Evolutionary conservation across 352 stramenopile species (phyloP).

Genomic region (Thraustotheca clavata): DNA sequence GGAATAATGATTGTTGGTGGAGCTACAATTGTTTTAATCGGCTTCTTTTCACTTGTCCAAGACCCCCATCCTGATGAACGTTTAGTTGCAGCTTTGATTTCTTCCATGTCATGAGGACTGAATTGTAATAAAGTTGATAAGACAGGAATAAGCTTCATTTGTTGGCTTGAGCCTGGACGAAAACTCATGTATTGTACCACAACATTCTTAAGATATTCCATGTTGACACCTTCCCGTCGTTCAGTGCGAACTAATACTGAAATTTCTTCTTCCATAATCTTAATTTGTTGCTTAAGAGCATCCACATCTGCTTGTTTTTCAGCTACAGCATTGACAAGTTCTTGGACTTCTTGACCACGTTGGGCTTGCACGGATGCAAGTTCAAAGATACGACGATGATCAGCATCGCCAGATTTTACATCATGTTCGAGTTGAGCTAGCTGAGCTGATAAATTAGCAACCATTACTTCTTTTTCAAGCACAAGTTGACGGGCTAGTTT

Average conservation of each 20-base stretch:
- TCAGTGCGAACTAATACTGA: constrained; percentile 70
- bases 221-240: constrained; percentile 78
- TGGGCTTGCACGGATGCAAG: constrained; percentile 79
- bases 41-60: constrained; percentile 43
- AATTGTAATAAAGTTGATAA: constrained; percentile 83
- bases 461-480: constrained; percentile 70
- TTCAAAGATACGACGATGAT: constrained; percentile 84
- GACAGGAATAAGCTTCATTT: constrained; percentile 64
- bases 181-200: constrained; percentile 88
- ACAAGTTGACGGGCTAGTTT: constrained; percentile 75
- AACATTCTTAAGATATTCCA: constrained; percentile 89
- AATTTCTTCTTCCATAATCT: constrained; percentile 47
- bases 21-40: constrained; percentile 58
- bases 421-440: constrained; percentile 74
- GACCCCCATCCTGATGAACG: constrained; percentile 59
- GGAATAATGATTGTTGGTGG: constrained; percentile 28
- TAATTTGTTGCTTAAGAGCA: constrained; percentile 35
- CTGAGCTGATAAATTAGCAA: constrained; percentile 40
- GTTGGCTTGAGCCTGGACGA: constrained; percentile 68
- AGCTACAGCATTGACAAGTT: constrained; percentile 23
- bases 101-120: constrained; percentile 55
- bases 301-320: constrained; percentile 30
- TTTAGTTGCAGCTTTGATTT: constrained; percentile 57
- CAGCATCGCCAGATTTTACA: constrained; percentile 67
- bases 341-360: constrained; percentile 43